A percentile compares a stretch with the other conserved stretches of the same genome.
Evolutionary conservation across 768 basidiomycete genomes (phyloP).

Genomic region (Leccinum subtestaceum): DNA sequence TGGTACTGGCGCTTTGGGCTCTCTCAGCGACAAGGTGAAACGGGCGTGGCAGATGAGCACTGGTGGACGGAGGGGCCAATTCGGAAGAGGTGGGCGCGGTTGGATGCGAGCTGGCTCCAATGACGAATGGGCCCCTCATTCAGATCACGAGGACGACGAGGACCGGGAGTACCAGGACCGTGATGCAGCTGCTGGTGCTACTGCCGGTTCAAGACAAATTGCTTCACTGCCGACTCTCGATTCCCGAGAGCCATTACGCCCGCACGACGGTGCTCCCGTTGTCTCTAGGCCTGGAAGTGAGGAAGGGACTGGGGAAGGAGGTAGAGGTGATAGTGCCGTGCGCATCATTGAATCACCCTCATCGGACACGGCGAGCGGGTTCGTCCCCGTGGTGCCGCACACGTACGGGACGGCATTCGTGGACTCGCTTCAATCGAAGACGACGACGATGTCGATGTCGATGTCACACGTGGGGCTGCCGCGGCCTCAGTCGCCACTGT

Average conservation of each 20-base stretch:
- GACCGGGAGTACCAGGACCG: neutral
- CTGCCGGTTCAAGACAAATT: neutral
- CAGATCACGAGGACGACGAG: slow-evolving; percentile 15
- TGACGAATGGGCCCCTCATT: slow-evolving; percentile 46
- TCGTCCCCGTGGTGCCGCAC: slow-evolving; percentile 1
- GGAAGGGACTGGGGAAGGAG: neutral
- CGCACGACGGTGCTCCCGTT: neutral
- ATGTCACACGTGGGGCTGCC: slow-evolving; percentile 7
- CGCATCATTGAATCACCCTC: slow-evolving; percentile 27
- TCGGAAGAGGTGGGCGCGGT: slow-evolving; percentile 35
- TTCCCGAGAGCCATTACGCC: neutral
- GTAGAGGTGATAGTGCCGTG: neutral
- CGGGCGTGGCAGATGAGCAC: slow-evolving; percentile 12
- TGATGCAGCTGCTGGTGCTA: neutral
- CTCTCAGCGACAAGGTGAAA: slow-evolving; percentile 29
- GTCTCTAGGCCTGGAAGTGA: neutral
- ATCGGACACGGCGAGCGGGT: slow-evolving; percentile 22
- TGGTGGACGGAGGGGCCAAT: slow-evolving; percentile 6
- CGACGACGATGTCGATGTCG: neutral
- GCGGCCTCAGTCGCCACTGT: slow-evolving; percentile 32
- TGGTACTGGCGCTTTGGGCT: slow-evolving; percentile 1
- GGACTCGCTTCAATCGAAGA: slow-evolving; percentile 22
- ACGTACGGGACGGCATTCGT: slow-evolving; percentile 11
- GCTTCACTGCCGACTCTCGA: slow-evolving; percentile 3
- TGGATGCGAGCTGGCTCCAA: slow-evolving; percentile 51